Evolutionary conservation across 1,139 yeast genomes (phyloP), one percentile per base, ranked within the genome.

Genomic region (Candida albicans): DNA sequence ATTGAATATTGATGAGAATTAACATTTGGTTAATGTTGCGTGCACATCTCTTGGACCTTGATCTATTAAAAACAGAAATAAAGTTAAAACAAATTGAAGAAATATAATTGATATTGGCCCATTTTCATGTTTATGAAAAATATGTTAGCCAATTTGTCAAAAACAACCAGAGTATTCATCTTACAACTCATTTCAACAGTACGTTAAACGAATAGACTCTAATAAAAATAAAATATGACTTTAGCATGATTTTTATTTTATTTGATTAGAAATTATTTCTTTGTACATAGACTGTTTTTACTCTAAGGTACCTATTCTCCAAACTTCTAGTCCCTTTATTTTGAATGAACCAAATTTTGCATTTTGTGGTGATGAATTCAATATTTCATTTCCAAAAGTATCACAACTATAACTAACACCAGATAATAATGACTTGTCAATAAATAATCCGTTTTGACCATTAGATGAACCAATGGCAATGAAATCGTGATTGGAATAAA

Each of bases 361-460:
- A 35, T 78, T 77, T 11, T 65, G 67, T 40, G 28, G 41, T 3
- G 40, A 28, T 22, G 44, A 42, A 36, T 61, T 82, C 51, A 93
- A 70, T 2, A 85, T 80, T 52, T 89, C 97, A 62, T 93, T 93
- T 2, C 96, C 97, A 70, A 88, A 93, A 0, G 99, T 95, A 26
- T 81, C 81, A 45, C 95, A 85, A 2, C 80, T 75, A 56, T 81
- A 82, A 31, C 93, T 82, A 0, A 89, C 91, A 1, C 98, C 99
- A 41, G 75, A 75, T 47, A 79, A 72, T 41, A 93, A 73, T 35
- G 83, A 78, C 44, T 80, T 84, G 60, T 89, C 96, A 18, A 91
- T 70, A 91, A 95, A 93, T 18, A 95, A 69, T 1, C 98, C 99
- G 63, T 89, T 91, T 56, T 87, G 89, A 2, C 98, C 98, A 33